phyloP scores from a whole-genome alignment of 2,329 filamentous ascomycete species.

The Elsinoe fawcettii region DNA sequence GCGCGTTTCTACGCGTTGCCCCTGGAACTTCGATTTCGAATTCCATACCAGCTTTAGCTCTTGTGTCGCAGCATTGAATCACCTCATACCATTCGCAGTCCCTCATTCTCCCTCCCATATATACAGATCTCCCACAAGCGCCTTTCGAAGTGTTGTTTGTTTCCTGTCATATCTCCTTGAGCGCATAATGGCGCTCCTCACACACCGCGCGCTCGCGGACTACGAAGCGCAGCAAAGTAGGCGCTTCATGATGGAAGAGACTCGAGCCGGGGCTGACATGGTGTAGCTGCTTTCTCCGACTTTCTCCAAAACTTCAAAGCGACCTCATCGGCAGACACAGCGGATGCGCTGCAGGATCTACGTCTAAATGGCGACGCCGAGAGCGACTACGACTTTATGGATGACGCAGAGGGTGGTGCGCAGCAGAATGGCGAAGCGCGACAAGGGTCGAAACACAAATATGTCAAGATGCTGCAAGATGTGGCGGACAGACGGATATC shows the following conservation, averaged over 20 bases:
- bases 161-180: neutral
- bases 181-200: slow-evolving; percentile 69
- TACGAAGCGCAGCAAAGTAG: slow-evolving; percentile 79
- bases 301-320: slow-evolving; percentile 88
- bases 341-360: slow-evolving; percentile 74
- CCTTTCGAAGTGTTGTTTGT: neutral
- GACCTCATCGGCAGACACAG: slow-evolving; percentile 55
- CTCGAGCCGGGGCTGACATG: slow-evolving; percentile 29
- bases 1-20: slow-evolving; percentile 1
- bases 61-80: neutral
- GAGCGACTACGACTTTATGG: slow-evolving; percentile 89
- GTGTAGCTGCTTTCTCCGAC: slow-evolving; percentile 68
- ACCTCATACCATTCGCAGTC: neutral
- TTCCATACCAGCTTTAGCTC: neutral
- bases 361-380: slow-evolving; percentile 78
- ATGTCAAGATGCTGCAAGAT: slow-evolving; percentile 78
- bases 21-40: slow-evolving; percentile 5
- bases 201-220: slow-evolving; percentile 69
- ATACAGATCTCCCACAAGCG: too few species aligned
- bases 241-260: slow-evolving; percentile 28
- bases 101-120: neutral
- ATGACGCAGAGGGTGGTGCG: slow-evolving; percentile 49
- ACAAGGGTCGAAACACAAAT: slow-evolving; percentile 60
- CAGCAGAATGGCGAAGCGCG: slow-evolving; percentile 49
- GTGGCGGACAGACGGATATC: slow-evolving; percentile 71